Percentiles rank a stretch among this genome's conserved stretches.
These are phyloP conservation scores for Medicago arabica DNA, from an alignment of 306 rosid species.

Conservation along the genomic window DNA sequence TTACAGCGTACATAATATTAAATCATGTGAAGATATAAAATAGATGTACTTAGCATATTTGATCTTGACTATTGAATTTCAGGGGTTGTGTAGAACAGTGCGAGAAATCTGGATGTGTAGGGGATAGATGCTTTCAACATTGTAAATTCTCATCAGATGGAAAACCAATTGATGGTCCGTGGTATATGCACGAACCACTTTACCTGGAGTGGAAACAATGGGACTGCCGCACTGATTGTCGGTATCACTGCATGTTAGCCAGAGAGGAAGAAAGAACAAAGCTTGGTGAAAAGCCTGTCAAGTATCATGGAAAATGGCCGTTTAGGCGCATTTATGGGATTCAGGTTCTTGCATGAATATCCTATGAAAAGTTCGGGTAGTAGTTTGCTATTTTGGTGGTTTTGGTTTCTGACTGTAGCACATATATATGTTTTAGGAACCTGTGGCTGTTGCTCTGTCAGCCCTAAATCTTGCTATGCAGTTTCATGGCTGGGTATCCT, in stretches of 20 bases:
- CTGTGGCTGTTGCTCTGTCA: conserved; percentile 87
- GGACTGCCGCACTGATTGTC: conserved; percentile 93
- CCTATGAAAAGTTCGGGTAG: conserved; percentile 27
- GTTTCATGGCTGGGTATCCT: conserved; percentile 98
- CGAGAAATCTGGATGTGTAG: conserved; percentile 88
- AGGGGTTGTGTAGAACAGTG: conserved; percentile 85
- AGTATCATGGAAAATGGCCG: conserved; percentile 98
- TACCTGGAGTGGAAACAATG: conserved; percentile 95
- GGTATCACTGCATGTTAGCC: conserved; percentile 86
- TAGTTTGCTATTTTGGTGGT: conserved; percentile 9
- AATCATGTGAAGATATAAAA: not conserved
- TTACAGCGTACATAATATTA: not conserved
- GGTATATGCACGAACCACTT: conserved; percentile 97
- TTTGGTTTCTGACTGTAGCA: conserved; percentile 38
- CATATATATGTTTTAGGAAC: conserved; percentile 68
- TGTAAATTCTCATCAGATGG: conserved; percentile 98
- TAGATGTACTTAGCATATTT: not conserved
- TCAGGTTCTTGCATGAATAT: conserved; percentile 64
- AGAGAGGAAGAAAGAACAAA: conserved; percentile 87
- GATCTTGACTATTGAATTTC: conserved; percentile 40
- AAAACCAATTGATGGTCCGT: conserved; percentile 93
- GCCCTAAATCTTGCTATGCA: conserved; percentile 94
- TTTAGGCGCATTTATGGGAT: conserved; percentile 87
- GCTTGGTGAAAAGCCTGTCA: conserved; percentile 77
- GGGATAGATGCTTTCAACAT: conserved; percentile 86